Conservation (phyloP, 2,329 filamentous ascomycete genomes). For the Neospermospora avenae region DNA sequence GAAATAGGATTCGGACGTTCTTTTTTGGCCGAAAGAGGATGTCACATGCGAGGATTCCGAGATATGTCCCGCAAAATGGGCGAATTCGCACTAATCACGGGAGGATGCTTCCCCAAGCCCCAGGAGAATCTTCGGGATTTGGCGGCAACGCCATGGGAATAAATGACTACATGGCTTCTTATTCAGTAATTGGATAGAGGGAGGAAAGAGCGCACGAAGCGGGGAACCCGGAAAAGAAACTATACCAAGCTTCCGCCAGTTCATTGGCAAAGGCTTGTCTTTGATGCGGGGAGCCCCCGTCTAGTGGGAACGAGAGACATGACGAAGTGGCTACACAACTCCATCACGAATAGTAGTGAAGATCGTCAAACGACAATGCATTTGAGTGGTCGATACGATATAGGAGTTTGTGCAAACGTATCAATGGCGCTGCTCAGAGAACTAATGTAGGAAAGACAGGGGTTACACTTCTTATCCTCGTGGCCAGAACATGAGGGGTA, state of each 20-base stretch:
- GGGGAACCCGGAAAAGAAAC: conserved; percentile 15
- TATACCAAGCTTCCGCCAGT: conserved; percentile 3
- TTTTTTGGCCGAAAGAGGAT: neutral
- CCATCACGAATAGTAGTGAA: neutral
- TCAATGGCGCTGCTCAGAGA: neutral
- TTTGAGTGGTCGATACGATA: neutral
- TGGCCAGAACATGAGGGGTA: neutral
- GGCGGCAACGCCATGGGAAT: neutral
- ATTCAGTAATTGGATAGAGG: neutral
- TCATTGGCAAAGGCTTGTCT: conserved; percentile 10
- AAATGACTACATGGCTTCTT: too few relatives aligned
- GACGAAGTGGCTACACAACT: conserved; percentile 5
- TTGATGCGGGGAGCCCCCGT: neutral
- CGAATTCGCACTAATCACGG: neutral
- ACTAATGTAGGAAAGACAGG: neutral
- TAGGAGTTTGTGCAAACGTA: neutral
- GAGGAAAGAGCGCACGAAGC: neutral
- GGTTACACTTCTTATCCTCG: neutral
- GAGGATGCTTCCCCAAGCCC: neutral
- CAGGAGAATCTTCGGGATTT: neutral
- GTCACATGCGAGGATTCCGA: neutral
- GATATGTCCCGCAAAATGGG: neutral
- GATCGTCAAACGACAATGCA: neutral
- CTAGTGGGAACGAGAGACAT: neutral
- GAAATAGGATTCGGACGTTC: neutral